phyloP scores from a whole-genome alignment of 805 yeast species.

The Saccharomycopsis guyanensis region DNA sequence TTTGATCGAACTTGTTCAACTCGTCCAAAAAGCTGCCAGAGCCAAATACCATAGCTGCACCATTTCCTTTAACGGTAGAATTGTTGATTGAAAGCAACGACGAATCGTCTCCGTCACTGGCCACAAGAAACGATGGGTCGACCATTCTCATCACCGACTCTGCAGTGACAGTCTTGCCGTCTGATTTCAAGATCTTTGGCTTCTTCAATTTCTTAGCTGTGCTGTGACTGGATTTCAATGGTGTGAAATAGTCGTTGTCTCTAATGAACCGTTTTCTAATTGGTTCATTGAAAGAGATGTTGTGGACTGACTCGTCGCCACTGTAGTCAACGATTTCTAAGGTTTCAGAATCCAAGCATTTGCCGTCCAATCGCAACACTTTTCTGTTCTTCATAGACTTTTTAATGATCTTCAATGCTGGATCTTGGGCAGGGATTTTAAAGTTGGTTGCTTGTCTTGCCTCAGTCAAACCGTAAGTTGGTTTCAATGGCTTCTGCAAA shows the following conservation, averaged over 20 bases:
- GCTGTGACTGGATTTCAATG: background rate
- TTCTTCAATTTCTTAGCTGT: slow-evolving; percentile 19
- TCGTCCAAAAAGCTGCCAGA: slow-evolving; percentile 17
- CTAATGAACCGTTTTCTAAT: slow-evolving; percentile 8
- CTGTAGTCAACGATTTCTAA: slow-evolving; percentile 7
- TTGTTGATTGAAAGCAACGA: slow-evolving; percentile 17
- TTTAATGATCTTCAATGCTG: slow-evolving; percentile 12
- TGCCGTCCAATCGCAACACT: slow-evolving; percentile 5
- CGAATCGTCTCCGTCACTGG: slow-evolving; percentile 20
- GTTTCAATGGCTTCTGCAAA: slow-evolving; percentile 12
- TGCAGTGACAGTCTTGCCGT: slow-evolving; percentile 21
- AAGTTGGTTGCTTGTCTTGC: slow-evolving; percentile 3
- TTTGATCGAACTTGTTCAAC: slow-evolving; percentile 19
- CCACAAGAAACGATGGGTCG: slow-evolving; percentile 19
- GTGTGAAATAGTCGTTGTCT: slow-evolving; percentile 15
- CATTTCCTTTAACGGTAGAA: background rate
- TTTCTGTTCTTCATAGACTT: slow-evolving; percentile 10
- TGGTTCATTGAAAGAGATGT: slow-evolving; percentile 14
- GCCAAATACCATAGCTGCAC: slow-evolving; percentile 4
- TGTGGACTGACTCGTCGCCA: slow-evolving; percentile 3
- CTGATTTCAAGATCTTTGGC: slow-evolving; percentile 21
- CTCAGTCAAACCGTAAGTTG: background rate
- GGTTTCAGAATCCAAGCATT: slow-evolving; percentile 14
- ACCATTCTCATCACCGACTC: slow-evolving; percentile 22
- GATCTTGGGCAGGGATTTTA: slow-evolving; percentile 6